Conservation (phyloP, 108 stramenopile genomes). For the Cyclotella choctawhatcheeana region DNA sequence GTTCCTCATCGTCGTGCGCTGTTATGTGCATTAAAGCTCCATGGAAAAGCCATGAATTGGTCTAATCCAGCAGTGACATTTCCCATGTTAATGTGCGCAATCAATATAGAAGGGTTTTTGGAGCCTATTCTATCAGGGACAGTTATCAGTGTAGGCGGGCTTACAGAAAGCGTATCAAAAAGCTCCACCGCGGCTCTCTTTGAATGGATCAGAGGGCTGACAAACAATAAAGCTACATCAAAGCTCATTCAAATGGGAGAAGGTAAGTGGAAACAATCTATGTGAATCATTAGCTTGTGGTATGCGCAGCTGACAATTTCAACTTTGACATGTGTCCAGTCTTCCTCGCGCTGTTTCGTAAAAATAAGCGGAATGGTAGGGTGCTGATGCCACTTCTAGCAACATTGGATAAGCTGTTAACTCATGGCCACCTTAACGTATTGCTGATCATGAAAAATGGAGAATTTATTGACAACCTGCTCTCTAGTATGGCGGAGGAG, state of each 20-base stretch:
- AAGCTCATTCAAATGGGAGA: slow-evolving; percentile 50
- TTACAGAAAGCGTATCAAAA: slow-evolving; percentile 92
- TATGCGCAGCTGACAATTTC: background rate
- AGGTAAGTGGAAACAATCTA: slow-evolving; percentile 26
- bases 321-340: slow-evolving; percentile 8
- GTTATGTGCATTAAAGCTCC: slow-evolving; percentile 36
- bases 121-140: slow-evolving; percentile 82
- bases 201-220: slow-evolving; percentile 71
- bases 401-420: slow-evolving; percentile 75
- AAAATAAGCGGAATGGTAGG: slow-evolving; percentile 59
- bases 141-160: slow-evolving; percentile 92
- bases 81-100: slow-evolving; percentile 70
- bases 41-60: slow-evolving; percentile 54
- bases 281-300: slow-evolving; percentile 5
- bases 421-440: slow-evolving; percentile 70
- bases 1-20: slow-evolving; percentile 51
- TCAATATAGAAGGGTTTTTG: slow-evolving; percentile 76
- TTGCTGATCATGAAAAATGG: slow-evolving; percentile 48
- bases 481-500: slow-evolving; percentile 58
- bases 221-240: slow-evolving; percentile 34
- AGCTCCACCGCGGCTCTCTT: slow-evolving; percentile 70
- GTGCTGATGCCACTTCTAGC: slow-evolving; percentile 80
- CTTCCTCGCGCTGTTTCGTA: slow-evolving; percentile 53
- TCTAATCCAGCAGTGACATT: slow-evolving; percentile 66
- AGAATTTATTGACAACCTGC: slow-evolving; percentile 51